phyloP scores from a whole-genome alignment of 2,329 filamentous ascomycete genomes.

The Chaetomium globosum region DNA sequence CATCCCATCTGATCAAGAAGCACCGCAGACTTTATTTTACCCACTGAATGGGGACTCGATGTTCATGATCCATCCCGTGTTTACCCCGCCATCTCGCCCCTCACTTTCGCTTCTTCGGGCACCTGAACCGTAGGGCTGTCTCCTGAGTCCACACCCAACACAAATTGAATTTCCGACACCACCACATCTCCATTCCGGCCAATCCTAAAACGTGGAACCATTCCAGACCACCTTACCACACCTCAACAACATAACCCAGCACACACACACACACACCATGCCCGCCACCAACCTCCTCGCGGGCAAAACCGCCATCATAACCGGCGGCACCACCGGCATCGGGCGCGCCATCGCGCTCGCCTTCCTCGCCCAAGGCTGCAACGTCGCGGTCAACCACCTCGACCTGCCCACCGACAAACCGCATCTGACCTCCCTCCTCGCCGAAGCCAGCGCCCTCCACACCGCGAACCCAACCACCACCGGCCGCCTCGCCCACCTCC shows the following conservation, averaged over 20 bases:
- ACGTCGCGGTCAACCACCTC: conserved; percentile 80
- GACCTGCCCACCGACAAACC: conserved; percentile 56
- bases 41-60: neutral
- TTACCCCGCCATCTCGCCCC: neutral
- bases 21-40: neutral
- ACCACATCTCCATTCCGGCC: neutral
- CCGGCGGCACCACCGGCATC: conserved; percentile 83
- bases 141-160: neutral
- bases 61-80: neutral
- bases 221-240: too few species aligned
- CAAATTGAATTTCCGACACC: neutral
- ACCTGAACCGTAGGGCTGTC: neutral
- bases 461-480: conserved; percentile 41
- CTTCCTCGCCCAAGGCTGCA: conserved; percentile 75
- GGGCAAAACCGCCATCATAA: conserved; percentile 82
- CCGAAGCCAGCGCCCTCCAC: conserved; percentile 53
- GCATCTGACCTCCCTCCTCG: conserved; percentile 58
- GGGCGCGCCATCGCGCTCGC: conserved; percentile 81
- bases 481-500: conserved; percentile 65
- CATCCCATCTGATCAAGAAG: neutral
- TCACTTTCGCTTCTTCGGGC: neutral
- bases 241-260: too few species aligned
- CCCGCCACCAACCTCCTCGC: conserved; percentile 59
- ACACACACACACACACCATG: conserved; percentile 41
- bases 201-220: neutral